phyloP scores from a whole-genome alignment of 352 stramenopile species.

The Plasmopara muralis region DNA sequence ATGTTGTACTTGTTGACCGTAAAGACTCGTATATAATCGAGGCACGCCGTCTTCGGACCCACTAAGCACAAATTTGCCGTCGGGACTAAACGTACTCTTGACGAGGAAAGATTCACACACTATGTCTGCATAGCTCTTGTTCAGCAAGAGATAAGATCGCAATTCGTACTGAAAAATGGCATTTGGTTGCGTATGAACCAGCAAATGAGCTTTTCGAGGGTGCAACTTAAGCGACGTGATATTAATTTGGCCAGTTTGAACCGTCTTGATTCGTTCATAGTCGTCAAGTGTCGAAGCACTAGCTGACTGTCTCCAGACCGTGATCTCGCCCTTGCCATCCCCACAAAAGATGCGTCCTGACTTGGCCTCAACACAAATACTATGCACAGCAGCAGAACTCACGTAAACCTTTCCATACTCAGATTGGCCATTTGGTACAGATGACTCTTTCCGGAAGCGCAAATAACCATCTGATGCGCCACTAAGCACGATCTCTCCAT shows the following conservation, averaged over 20 bases:
- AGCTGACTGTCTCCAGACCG: conserved; percentile 32
- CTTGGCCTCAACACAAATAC: conserved; percentile 42
- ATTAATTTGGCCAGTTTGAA: conserved; percentile 39
- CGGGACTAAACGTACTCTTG: conserved; percentile 50
- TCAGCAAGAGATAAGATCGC: conserved; percentile 62
- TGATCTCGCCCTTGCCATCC: conserved; percentile 39
- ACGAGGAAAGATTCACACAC: conserved; percentile 39
- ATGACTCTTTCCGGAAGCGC: conserved; percentile 28
- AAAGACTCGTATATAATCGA: conserved; percentile 45
- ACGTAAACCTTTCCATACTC: conserved; percentile 16
- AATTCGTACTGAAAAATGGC: conserved; percentile 65
- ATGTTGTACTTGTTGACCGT: conserved; percentile 36
- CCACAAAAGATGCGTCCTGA: conserved; percentile 49
- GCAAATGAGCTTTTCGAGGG: conserved; percentile 54
- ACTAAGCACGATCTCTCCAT: conserved; percentile 31
- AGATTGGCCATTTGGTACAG: conserved; percentile 20
- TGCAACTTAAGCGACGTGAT: conserved; percentile 58
- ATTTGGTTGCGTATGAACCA: conserved; percentile 59
- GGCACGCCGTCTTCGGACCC: conserved; percentile 59
- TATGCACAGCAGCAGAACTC: conserved; percentile 38
- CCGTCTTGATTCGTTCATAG: conserved; percentile 45
- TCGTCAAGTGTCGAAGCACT: conserved; percentile 1
- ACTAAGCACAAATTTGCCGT: conserved; percentile 56
- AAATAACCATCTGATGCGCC: conserved; percentile 49
- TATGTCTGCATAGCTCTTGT: conserved; percentile 59